Evolutionary conservation across 2,329 filamentous ascomycete species (phyloP).

Genomic region (Akanthomyces uredinophilus): DNA sequence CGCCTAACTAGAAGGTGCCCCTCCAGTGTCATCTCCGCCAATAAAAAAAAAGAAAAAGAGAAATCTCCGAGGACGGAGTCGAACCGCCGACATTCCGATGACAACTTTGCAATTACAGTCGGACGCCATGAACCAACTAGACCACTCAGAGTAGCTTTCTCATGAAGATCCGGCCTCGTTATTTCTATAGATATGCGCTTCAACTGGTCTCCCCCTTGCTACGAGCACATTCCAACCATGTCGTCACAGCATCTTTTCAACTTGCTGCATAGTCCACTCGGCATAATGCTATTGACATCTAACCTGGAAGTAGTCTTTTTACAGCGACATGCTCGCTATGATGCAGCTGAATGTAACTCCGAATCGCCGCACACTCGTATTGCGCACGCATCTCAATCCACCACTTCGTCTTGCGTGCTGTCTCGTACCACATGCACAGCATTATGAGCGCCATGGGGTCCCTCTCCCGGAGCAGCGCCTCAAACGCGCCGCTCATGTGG

Average conservation of each 20-base stretch:
- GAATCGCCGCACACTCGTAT: neutral
- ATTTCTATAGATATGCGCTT: neutral
- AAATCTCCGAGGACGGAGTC: conserved; percentile 25
- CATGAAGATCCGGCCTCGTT: neutral
- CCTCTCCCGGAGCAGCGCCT: neutral
- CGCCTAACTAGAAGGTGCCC: too few relatives aligned
- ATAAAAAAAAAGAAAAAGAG: conserved; percentile 15
- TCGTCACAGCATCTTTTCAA: too few relatives aligned
- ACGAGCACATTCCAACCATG: neutral
- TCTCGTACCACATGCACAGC: neutral
- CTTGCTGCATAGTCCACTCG: neutral
- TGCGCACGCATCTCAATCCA: conserved; percentile 8
- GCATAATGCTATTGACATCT: neutral
- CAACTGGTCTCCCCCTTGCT: neutral
- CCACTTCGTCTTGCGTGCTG: neutral
- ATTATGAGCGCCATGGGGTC: neutral
- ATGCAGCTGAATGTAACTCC: neutral
- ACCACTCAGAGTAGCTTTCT: conserved; percentile 21
- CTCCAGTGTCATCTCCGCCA: neutral
- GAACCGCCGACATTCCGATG: conserved; percentile 25
- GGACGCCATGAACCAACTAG: conserved; percentile 27
- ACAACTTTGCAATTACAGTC: conserved; percentile 22
- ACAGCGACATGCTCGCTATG: neutral
- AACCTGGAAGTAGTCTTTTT: neutral
- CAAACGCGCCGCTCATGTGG: neutral